Base-by-base conservation (phyloP, 176 grass and related monocot species). In the Guadua angustifolia region DNA sequence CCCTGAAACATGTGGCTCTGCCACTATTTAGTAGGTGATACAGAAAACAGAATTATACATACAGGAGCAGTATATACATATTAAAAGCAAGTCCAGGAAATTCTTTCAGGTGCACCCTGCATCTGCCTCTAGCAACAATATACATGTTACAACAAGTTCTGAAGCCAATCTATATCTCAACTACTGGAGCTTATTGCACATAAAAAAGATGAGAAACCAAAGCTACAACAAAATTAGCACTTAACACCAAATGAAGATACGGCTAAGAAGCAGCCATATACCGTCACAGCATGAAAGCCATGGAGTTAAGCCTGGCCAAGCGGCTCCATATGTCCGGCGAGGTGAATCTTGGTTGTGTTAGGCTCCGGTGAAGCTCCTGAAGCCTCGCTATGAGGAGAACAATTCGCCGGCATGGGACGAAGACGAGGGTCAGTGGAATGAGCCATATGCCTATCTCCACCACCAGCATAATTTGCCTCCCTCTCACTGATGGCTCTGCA, bases 391-490 rank as follows among this genome's bases (percentile, higher is more conserved):
- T 66, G 67, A 98, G 91, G 44, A 90, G 22, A 57, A 92, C 92
- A 22, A 98, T 71, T 50, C 89, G 81, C 42, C 95, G 73, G 83
- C 85, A 86, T 5, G 92, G 95, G 44, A 76, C 92, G 22, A 98
- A 71, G 61, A 98, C 71, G 77, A 98, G 79, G 26, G 91, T 90
- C 69, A 98, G 82, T 60, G 95, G 92, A 65, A 98, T 84, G 74
- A 95, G 24, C 92, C 92, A 91, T 53, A 95, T 17, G 53, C 92
- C 95, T 46, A 95, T 24, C 24, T 88, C 92, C 43, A 95, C 8
- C 74, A 98, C 35, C 47, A 85, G 66, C 92, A 95, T 98, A 78
- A 50, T 29, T 11, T 14, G 26, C 9, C 15, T 9, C 19, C 47
- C 12, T 9, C 16, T 36, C 33, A 22, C 62, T 38, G 5, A 60